Conservation (phyloP, 768 basidiomycete species). For the Hygrophorus pudorinus region DNA sequence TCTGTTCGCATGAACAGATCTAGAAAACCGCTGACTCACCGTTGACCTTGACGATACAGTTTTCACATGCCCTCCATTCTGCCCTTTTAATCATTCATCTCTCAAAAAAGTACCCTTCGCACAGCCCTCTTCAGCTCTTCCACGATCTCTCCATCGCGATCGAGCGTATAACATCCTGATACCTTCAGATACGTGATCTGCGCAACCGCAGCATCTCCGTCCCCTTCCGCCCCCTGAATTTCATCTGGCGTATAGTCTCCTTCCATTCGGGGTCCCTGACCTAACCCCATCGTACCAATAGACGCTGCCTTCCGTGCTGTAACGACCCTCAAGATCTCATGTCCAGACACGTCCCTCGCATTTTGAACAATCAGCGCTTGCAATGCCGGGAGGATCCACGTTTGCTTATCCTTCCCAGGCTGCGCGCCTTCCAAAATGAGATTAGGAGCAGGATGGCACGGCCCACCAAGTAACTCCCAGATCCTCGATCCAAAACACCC, state of each 20-base stretch:
- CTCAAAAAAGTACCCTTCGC: neutral
- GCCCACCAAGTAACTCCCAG: constrained; percentile 2
- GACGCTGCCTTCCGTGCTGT: neutral
- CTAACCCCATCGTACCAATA: neutral
- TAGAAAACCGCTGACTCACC: too few relatives aligned
- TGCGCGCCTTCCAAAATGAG: too few relatives aligned
- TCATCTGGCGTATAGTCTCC: neutral
- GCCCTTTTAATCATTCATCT: neutral
- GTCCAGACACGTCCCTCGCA: constrained; percentile 4
- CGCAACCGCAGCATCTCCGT: constrained; percentile 1
- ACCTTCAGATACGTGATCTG: constrained; percentile 4
- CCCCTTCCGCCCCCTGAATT: neutral
- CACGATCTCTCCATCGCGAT: constrained; percentile 3
- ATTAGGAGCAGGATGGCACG: neutral
- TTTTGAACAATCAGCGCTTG: constrained; percentile 4
- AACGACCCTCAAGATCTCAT: constrained; percentile 4
- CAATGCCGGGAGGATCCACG: constrained; percentile 3
- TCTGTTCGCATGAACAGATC: too few relatives aligned
- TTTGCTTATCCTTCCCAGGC: neutral
- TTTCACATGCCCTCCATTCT: too few relatives aligned
- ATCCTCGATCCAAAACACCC: constrained; percentile 3
- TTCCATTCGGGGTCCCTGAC: neutral
- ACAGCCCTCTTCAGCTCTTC: constrained; percentile 5
- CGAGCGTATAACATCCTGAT: constrained; percentile 3
- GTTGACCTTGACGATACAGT: too few relatives aligned